Evolutionary conservation across 2,329 filamentous ascomycete genomes (phyloP), one percentile per base, ranked within the genome.

Genomic region (Fusarium decemcellulare): DNA sequence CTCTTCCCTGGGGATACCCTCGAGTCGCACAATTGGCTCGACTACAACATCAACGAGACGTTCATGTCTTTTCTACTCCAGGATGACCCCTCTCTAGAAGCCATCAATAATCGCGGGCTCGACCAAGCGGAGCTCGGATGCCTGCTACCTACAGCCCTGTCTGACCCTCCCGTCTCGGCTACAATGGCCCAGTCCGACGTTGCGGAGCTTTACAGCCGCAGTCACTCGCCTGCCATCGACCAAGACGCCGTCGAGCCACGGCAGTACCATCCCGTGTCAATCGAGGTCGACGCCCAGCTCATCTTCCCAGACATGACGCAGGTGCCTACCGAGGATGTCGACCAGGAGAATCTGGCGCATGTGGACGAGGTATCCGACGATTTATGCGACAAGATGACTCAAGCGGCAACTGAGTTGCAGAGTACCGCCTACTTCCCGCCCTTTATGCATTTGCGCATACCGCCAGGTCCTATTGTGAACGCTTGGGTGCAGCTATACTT

Each of bases 281-380:
- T 61, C 2, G 59, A 61, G 37, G 11, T 59, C 4, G 59, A 61
- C 14, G 59, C 53, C 6, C 59, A 61, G 4, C 59, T 61, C 3
- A 34, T 44, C 0, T 61, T 61, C 10, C 53, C 59, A 4, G 59
- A 61, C 12, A 1, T 61, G 1, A 42, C 53, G 1, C 29, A 48
- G 1, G 5, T 61, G 4, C 47, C 36, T 1, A 43, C 59, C 1
- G 59, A 61, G 2, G 59, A 61, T 3, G 43, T 59, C 6, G 59
- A 61, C 23, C 53, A 48, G 8, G 59, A 61, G 36, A 61, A 61
- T 7, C 10, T 61, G 12, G 59, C 53, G 1, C 43, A 59, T 10
- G 59, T 59, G 9, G 59, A 61, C 6, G 43, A 61, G 4, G 40
- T 61, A 2, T 11, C 43, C 2, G 43, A 61, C 0, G 42, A 61